phyloP scores from a whole-genome alignment of 2,329 filamentous ascomycete species.

The Coccinonectria pachysandricola region DNA sequence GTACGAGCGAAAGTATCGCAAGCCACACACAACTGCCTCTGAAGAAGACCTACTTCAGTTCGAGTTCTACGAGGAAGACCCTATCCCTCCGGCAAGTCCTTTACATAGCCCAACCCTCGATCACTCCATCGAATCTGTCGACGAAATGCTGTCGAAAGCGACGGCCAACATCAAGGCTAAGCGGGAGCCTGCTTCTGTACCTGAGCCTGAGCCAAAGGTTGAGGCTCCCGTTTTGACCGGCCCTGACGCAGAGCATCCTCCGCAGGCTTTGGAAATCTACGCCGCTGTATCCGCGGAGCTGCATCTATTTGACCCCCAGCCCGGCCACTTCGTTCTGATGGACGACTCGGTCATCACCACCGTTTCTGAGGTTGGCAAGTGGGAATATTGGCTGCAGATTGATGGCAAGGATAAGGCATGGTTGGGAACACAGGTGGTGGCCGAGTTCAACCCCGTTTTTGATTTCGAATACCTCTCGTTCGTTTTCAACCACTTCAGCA shows the following conservation, averaged over 20 bases:
- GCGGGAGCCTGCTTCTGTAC: slow-evolving; percentile 26
- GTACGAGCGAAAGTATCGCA: slow-evolving; percentile 91
- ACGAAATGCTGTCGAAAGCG: slow-evolving; percentile 43
- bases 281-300: slow-evolving; percentile 71
- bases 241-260: slow-evolving; percentile 32
- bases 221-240: slow-evolving; percentile 17
- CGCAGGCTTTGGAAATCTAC: slow-evolving; percentile 62
- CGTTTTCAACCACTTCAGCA: slow-evolving; percentile 94
- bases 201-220: slow-evolving; percentile 22
- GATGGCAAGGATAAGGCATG: slow-evolving; percentile 66
- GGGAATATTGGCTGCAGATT: slow-evolving; percentile 94
- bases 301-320: slow-evolving; percentile 85
- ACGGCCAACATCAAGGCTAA: slow-evolving; percentile 37
- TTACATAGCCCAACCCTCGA: slow-evolving; percentile 47
- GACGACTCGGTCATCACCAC: slow-evolving; percentile 65
- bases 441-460: slow-evolving; percentile 95
- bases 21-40: slow-evolving; percentile 67
- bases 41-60: slow-evolving; percentile 75
- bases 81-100: slow-evolving; percentile 55
- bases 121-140: slow-evolving; percentile 45
- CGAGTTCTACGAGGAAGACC: slow-evolving; percentile 57
- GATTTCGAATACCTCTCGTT: slow-evolving; percentile 99
- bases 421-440: slow-evolving; percentile 75
- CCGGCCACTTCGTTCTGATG: slow-evolving; percentile 74
- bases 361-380: slow-evolving; percentile 78